Evolutionary conservation across 2,329 filamentous ascomycete species (phyloP).

Genomic region (Lasiodiplodia citricola): DNA sequence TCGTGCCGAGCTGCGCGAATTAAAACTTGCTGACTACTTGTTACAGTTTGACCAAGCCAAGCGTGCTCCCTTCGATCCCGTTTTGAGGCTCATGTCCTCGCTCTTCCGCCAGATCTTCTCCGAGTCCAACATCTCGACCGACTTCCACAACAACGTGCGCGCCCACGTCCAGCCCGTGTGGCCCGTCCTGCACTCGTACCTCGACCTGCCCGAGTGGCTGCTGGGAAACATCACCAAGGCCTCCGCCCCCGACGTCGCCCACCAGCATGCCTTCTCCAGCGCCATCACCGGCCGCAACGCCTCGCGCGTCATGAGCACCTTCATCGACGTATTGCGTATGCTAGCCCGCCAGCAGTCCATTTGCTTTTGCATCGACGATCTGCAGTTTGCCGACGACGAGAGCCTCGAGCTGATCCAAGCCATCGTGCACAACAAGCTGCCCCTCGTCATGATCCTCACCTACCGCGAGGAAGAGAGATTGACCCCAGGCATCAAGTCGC

Average conservation of each 20-base stretch:
- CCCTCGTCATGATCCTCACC: constrained; percentile 81
- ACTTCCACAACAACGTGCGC: constrained; percentile 65
- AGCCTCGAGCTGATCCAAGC: constrained; percentile 82
- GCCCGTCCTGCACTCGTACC: constrained; percentile 60
- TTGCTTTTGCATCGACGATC: constrained; percentile 85
- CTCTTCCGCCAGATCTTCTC: constrained; percentile 69
- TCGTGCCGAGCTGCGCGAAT: not conserved
- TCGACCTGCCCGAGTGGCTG: constrained; percentile 73
- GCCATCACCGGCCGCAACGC: constrained; percentile 27
- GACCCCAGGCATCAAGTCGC: constrained; percentile 41
- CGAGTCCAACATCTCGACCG: constrained; percentile 65
- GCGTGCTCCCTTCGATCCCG: constrained; percentile 65
- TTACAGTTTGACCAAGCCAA: constrained; percentile 60
- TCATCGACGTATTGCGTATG: constrained; percentile 82
- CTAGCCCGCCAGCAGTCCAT: constrained; percentile 85
- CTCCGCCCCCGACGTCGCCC: constrained; percentile 34
- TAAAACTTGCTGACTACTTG: not conserved
- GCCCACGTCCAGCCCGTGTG: constrained; percentile 63
- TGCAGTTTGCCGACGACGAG: constrained; percentile 89
- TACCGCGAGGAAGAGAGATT: constrained; percentile 50
- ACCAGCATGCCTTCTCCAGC: constrained; percentile 30
- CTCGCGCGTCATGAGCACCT: constrained; percentile 78
- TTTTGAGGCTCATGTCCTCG: constrained; percentile 64
- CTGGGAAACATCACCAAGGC: constrained; percentile 37
- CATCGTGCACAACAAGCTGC: constrained; percentile 78